Conservation (phyloP, 805 yeast genomes). For the Myxozyma neotropica region DNA sequence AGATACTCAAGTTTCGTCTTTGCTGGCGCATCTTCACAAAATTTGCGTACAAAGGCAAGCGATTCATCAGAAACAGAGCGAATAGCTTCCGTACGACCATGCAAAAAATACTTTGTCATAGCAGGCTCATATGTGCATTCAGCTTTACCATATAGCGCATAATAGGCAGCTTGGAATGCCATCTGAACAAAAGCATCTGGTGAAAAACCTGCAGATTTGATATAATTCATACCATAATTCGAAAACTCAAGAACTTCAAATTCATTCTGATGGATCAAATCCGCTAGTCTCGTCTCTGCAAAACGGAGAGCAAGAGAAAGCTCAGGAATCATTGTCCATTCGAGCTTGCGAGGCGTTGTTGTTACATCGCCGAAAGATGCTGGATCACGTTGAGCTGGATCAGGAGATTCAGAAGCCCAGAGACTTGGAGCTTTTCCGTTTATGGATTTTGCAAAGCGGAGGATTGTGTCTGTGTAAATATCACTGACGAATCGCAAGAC, state of each 20-base stretch:
- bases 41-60: slow-evolving; percentile 77
- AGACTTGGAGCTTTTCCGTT: slow-evolving; percentile 73
- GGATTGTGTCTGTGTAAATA: slow-evolving; percentile 86
- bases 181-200: slow-evolving; percentile 95
- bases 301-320: slow-evolving; percentile 77
- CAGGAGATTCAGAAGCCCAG: slow-evolving; percentile 61
- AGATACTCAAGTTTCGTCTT: slow-evolving; percentile 62
- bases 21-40: slow-evolving; percentile 68
- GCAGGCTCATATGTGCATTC: slow-evolving; percentile 96
- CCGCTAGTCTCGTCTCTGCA: slow-evolving; percentile 87
- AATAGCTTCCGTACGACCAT: slow-evolving; percentile 92
- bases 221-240: slow-evolving; percentile 65
- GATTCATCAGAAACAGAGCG: slow-evolving; percentile 82
- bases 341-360: slow-evolving; percentile 81
- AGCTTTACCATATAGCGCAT: slow-evolving; percentile 87
- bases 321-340: slow-evolving; percentile 82
- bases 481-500: slow-evolving; percentile 85
- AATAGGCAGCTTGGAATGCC: slow-evolving; percentile 91
- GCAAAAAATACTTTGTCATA: slow-evolving; percentile 84
- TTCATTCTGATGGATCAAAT: slow-evolving; percentile 86
- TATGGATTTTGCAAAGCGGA: slow-evolving; percentile 81
- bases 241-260: slow-evolving; percentile 77
- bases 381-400: slow-evolving; percentile 49
- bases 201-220: slow-evolving; percentile 81
- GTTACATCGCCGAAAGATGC: slow-evolving; percentile 48